Percentiles rank a stretch among this genome's conserved stretches.
These are phyloP conservation scores for Asterella californica DNA, from an alignment of 225 moss, liverwort and hornwort species.

Conservation along the genomic window DNA sequence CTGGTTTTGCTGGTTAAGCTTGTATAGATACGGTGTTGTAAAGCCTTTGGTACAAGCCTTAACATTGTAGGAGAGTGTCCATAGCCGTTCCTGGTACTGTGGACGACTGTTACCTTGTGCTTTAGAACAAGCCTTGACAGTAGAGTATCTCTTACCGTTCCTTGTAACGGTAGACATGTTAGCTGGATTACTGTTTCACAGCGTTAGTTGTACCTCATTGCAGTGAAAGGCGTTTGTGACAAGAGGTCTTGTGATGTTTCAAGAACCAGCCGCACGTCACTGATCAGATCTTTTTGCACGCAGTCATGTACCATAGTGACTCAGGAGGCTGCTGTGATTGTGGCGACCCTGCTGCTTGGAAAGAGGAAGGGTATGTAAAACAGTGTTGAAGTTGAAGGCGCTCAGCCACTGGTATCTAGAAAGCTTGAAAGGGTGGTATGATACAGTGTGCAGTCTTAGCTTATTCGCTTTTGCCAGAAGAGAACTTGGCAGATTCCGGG, in stretches of 20 bases:
- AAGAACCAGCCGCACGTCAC: background rate
- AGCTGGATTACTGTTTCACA: background rate
- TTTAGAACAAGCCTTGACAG: too few species aligned
- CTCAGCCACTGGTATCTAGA: background rate
- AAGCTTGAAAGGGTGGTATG: background rate
- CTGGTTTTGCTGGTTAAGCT: background rate
- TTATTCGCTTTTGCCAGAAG: background rate
- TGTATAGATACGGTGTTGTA: background rate
- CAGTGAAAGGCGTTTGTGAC: background rate
- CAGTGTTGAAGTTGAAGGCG: background rate
- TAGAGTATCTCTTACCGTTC: too few species aligned
- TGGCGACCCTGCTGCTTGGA: slow-evolving; percentile 87
- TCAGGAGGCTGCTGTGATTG: slow-evolving; percentile 99
- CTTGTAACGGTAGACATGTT: background rate
- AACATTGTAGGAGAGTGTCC: background rate
- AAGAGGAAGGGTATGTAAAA: slow-evolving; percentile 55
- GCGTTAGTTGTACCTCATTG: background rate
- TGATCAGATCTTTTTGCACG: slow-evolving; percentile 2
- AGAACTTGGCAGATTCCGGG: background rate
- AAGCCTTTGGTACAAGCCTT: background rate
- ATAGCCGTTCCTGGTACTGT: background rate
- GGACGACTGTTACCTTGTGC: too few species aligned
- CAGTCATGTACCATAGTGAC: slow-evolving; percentile 99
- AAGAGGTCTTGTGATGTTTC: background rate
- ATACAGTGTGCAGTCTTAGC: background rate